Evolutionary conservation across 2,329 filamentous ascomycete species (phyloP).

Genomic region (Fusarium chaquense): DNA sequence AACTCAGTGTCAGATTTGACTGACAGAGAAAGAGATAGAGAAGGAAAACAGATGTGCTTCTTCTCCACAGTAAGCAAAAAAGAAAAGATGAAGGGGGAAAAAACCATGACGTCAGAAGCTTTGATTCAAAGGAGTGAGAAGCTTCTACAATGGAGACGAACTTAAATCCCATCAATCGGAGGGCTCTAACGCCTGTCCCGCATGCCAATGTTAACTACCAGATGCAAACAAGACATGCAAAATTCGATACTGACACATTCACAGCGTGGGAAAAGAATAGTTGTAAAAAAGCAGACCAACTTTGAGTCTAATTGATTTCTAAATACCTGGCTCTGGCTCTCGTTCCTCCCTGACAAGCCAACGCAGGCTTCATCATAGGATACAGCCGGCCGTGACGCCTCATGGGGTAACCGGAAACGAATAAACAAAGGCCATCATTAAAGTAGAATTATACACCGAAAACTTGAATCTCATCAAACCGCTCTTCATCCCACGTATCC

Average conservation of each 20-base stretch:
- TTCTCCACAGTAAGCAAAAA: conserved; percentile 19
- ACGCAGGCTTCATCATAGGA: conserved; percentile 35
- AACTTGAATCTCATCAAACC: conserved; percentile 44
- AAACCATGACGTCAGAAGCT: conserved; percentile 1
- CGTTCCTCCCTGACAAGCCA: conserved; percentile 38
- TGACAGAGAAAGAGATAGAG: not conserved
- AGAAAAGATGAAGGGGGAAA: too few species aligned
- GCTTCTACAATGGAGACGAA: not conserved
- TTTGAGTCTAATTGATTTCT: conserved; percentile 42
- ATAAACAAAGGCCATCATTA: conserved; percentile 47
- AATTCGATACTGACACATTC: not conserved
- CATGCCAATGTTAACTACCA: not conserved
- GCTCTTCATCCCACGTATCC: conserved; percentile 32
- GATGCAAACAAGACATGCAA: not conserved
- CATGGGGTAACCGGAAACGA: conserved; percentile 47
- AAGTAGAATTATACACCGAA: conserved; percentile 47
- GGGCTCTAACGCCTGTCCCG: not conserved
- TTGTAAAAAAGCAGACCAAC: conserved; percentile 29
- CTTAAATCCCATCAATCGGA: not conserved
- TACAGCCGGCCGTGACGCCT: conserved; percentile 45
- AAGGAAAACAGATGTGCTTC: not conserved
- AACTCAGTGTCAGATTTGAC: not conserved
- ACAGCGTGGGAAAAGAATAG: not conserved
- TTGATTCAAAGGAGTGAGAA: not conserved
- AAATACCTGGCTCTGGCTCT: conserved; percentile 43